Evolutionary conservation across 495 filamentous ascomycete genomes (phyloP), one percentile per base, ranked within the genome.

Genomic region (Mycothermus thermophilus): DNA sequence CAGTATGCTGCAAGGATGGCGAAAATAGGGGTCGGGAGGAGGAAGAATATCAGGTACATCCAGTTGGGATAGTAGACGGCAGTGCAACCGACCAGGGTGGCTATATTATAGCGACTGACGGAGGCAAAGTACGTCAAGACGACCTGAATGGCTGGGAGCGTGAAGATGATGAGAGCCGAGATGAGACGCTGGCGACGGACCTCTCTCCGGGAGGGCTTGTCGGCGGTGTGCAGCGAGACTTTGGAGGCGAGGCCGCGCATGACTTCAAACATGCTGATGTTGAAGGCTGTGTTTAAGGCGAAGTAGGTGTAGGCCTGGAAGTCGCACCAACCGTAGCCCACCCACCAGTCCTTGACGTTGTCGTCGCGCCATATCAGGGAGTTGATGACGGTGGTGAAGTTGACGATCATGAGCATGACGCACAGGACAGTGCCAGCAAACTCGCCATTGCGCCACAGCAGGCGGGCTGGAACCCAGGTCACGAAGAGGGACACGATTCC

Each of bases 321-420:
- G 55, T 97, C 90, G 50, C 90, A 97, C 40, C 86, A 73, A 1
- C 75, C 79, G 3, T 59, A 48, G 14, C 90, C 90, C 35, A 69
- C 61, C 67, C 70, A 96, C 77, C 80, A 87, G 4, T 45, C 52
- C 0, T 50, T 46, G 25, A 75, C 60, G 43, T 88, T 63, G 51
- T 90, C 76, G 11, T 66, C 72, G 16, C 71, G 72, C 90, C 90
- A 97, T 35, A 93, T 69, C 25, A 90, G 48, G 8, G 81, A 66
- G 52, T 94, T 94, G 64, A 81, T 47, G 43, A 82, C 69, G 43
- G 68, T 77, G 53, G 76, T 64, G 14, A 79, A 5, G 52, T 88
- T 86, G 47, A 75, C 50, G 8, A 81, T 13, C 14, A 74, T 52
- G 34, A 77, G 63, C 67, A 74, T 82, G 40, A 62, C 48, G 41